These are phyloP conservation scores for Zizania latifolia DNA, from an alignment of 176 grass and related monocot genomes.

Conservation along the genomic window DNA sequence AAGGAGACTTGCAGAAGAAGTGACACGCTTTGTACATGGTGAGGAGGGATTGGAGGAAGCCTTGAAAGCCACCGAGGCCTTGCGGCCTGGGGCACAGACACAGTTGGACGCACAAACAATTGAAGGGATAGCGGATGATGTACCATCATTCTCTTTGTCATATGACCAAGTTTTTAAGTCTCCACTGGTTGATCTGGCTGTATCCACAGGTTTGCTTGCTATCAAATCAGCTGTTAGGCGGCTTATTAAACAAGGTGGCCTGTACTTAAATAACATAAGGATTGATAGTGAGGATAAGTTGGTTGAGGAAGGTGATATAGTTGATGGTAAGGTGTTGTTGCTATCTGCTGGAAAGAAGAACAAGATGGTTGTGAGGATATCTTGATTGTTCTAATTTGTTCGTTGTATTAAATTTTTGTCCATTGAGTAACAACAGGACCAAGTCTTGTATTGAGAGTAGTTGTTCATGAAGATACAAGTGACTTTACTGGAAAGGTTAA, in stretches of 20 bases:
- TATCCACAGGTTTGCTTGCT: slow-evolving; percentile 67
- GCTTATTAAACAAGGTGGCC: slow-evolving; percentile 85
- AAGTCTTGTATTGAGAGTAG: slow-evolving; percentile 7
- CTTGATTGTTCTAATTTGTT: slow-evolving; percentile 46
- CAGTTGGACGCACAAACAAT: slow-evolving; percentile 64
- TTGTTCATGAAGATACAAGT: background rate
- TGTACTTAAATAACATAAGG: slow-evolving; percentile 79
- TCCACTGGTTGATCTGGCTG: slow-evolving; percentile 79
- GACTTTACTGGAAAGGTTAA: background rate
- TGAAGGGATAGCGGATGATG: slow-evolving; percentile 82
- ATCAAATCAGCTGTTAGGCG: slow-evolving; percentile 63
- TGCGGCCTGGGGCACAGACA: slow-evolving; percentile 70
- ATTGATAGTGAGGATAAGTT: slow-evolving; percentile 63
- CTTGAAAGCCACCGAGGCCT: slow-evolving; percentile 74
- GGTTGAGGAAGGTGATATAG: slow-evolving; percentile 59
- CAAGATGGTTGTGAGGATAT: slow-evolving; percentile 91
- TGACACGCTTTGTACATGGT: slow-evolving; percentile 85
- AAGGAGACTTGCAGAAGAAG: slow-evolving; percentile 84
- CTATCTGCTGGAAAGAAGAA: slow-evolving; percentile 97
- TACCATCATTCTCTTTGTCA: slow-evolving; percentile 65
- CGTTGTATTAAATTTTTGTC: slow-evolving; percentile 15
- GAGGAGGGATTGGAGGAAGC: slow-evolving; percentile 77
- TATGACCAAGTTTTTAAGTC: slow-evolving; percentile 76
- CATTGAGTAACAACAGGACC: background rate
- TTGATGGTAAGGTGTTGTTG: slow-evolving; percentile 77